Evolutionary conservation across 1,284 basidiomycete genomes (phyloP).

Genomic region (Porogramme epimiltina): DNA sequence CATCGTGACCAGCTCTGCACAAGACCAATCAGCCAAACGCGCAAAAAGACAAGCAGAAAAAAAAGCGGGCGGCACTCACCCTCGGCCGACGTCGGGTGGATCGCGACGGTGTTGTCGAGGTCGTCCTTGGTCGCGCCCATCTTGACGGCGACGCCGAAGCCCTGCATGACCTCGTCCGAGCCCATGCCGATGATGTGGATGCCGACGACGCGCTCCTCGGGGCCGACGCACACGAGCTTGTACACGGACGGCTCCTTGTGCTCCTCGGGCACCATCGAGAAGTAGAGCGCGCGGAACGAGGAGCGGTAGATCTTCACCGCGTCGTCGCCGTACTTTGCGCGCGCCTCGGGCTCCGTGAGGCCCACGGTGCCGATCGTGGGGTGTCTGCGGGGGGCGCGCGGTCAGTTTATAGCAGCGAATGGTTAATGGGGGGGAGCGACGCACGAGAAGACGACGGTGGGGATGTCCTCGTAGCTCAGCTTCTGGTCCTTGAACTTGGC

Average conservation of each 20-base stretch:
- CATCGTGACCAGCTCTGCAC: slow-evolving; percentile 42
- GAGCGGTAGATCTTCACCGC: slow-evolving; percentile 89
- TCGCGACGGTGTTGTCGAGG: slow-evolving; percentile 88
- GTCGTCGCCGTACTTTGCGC: slow-evolving; percentile 83
- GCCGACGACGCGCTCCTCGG: slow-evolving; percentile 93
- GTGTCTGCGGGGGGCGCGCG: slow-evolving; percentile 54
- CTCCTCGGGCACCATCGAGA: slow-evolving; percentile 82
- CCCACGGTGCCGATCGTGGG: slow-evolving; percentile 93
- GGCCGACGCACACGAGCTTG: slow-evolving; percentile 87
- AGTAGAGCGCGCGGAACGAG: slow-evolving; percentile 84
- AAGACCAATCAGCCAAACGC: background rate
- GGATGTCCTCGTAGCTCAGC: slow-evolving; percentile 89
- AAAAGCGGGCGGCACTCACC: slow-evolving; percentile 44
- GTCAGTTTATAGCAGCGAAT: background rate
- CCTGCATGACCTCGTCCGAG: slow-evolving; percentile 92
- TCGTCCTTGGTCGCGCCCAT: slow-evolving; percentile 91
- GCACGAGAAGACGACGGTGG: slow-evolving; percentile 93
- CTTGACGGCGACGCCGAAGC: slow-evolving; percentile 93
- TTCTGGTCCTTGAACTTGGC: slow-evolving; percentile 86
- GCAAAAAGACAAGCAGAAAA: background rate
- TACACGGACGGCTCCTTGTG: slow-evolving; percentile 94
- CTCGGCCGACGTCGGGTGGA: slow-evolving; percentile 84
- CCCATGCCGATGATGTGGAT: slow-evolving; percentile 92
- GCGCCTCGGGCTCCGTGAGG: slow-evolving; percentile 88
- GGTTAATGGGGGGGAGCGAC: slow-evolving; percentile 31